Evolutionary conservation across 805 yeast species (phyloP).

Genomic region (Lachancea sp.): DNA sequence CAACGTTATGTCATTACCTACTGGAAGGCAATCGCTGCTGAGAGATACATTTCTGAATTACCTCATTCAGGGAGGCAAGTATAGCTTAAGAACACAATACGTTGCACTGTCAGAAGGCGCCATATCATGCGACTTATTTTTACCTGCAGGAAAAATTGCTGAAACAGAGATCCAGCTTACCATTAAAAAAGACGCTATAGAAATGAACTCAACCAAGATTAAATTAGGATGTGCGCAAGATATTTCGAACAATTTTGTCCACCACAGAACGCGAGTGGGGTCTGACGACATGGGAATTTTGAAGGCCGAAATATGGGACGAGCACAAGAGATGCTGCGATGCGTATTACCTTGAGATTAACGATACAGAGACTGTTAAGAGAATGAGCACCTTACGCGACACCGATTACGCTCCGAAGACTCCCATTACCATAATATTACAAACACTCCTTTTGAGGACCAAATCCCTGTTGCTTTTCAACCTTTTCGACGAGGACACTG

Average conservation of each 20-base stretch:
- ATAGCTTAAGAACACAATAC: conserved; percentile 19
- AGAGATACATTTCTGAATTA: conserved; percentile 1
- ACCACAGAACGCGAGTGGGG: conserved; percentile 1
- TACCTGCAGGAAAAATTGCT: conserved; percentile 6
- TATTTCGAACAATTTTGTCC: conserved; percentile 6
- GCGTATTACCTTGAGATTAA: conserved; percentile 27
- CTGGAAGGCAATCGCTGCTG: conserved; percentile 7
- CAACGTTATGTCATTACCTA: conserved; percentile 22
- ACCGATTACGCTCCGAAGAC: conserved; percentile 11
- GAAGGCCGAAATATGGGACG: conserved; percentile 17
- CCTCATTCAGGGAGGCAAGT: neutral
- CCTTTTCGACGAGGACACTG: conserved; percentile 17
- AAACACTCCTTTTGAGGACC: conserved; percentile 30
- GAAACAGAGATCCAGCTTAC: conserved; percentile 19
- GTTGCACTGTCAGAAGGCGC: conserved; percentile 26
- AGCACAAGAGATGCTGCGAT: conserved; percentile 2
- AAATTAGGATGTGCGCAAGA: conserved; percentile 11
- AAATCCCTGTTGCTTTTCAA: conserved; percentile 34
- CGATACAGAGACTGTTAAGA: conserved; percentile 14
- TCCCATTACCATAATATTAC: conserved; percentile 26
- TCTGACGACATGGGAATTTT: conserved; percentile 18
- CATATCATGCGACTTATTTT: conserved; percentile 21
- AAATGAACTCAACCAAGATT: conserved; percentile 16
- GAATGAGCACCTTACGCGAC: neutral
- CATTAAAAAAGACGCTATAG: conserved; percentile 22